Base-by-base conservation (phyloP, 768 basidiomycete genomes). In the Favolaschia claudopus region DNA sequence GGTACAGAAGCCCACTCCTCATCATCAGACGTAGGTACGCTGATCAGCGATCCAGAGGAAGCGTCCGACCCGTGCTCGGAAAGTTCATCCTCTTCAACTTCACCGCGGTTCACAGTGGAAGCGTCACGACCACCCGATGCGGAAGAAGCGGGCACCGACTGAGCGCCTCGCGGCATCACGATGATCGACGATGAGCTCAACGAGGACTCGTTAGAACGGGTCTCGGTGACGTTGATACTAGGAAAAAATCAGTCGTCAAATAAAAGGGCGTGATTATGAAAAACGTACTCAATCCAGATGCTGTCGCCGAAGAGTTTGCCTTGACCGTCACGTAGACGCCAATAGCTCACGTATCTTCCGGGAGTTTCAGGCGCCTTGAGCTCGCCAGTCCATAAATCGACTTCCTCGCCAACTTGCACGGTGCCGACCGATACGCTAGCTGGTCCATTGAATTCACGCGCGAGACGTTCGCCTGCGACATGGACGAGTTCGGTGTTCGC, bases 341-440 rank as follows among this genome's bases (percentile, higher is more conserved):
- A 95, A 66, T 91, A 92, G 47, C 89, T 83, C 53, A 88, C 83
- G 73, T 92, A 93, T 50, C 83, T 81, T 12, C 91, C 91, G 3
- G 89, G 81, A 13, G 70, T 65, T 40, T 92, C 92, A 12, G 93
- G 93, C 14, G 92, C 92, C 82, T 92, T 93, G 69, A 94, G 78
- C 55, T 93, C 91, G 13, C 82, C 84, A 7, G 90, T 89, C 77
- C 83, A 87, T 5, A 93, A 70, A 34, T 92, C 87, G 38, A 87
- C 77, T 56, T 83, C 78, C 29, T 79, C 78, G 25, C 89, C 89
- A 33, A 83, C 76, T 45, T 78, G 71, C 14, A 91, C 85, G 2
- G 64, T 38, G 1, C 91, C 92, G 32, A 93, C 79, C 17, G 74
- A 72, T 31, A 86, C 78, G 10, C 55, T 68, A 36, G 70, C 64